Base-by-base conservation (phyloP, 2,329 filamentous ascomycete genomes). In the Epicoccum sorghinum region DNA sequence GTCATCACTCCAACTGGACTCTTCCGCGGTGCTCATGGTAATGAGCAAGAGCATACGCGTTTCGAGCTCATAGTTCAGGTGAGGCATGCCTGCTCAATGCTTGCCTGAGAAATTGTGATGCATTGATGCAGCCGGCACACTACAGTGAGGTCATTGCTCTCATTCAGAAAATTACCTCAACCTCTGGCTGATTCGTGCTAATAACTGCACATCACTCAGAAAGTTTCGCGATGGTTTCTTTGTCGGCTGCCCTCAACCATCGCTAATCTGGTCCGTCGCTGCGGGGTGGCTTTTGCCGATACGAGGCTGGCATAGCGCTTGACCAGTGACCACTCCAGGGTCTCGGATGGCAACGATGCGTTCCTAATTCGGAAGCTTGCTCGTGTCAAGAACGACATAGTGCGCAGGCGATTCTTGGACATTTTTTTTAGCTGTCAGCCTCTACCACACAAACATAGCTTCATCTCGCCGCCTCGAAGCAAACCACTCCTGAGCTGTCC, bases 391-490 rank as follows among this genome's bases (percentile, higher is more conserved):
- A 24, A n/a, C 12, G 29, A 32, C 14, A 4, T 6, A 6, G 12
- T 4, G 22, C n/a, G 25, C 30, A n/a, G 27, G 23, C 9, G 10
- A 18, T 18, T 18, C 22, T 7, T 9, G 3, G 12, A 3, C n/a
- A 18, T 4, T 24, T 13, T 30, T 12, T 3, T 18, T 32, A 1
- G 10, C 27, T 30, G 14, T 55, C 23, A 55, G 18, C 52, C 37
- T 43, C 41, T 50, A 18, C 41, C 60, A 42, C 68, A 73, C 13
- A 73, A 59, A 61, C 68, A 72, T 7, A 73, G 32, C 38, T 64
- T 61, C 67, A 71, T 73, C 29, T 72, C 68, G 9, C 70, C 67
- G 2, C 68, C 61, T 32, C 57, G 58, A 32, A 68, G 23, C 12
- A 73, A 32, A 7, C 66, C 66, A 12, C 49, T 55, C 7, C 63